Percentiles rank a stretch among this genome's conserved stretches.
Conservation (phyloP, 164 flowering plant genomes). For the Macadamia integrifolia region DNA sequence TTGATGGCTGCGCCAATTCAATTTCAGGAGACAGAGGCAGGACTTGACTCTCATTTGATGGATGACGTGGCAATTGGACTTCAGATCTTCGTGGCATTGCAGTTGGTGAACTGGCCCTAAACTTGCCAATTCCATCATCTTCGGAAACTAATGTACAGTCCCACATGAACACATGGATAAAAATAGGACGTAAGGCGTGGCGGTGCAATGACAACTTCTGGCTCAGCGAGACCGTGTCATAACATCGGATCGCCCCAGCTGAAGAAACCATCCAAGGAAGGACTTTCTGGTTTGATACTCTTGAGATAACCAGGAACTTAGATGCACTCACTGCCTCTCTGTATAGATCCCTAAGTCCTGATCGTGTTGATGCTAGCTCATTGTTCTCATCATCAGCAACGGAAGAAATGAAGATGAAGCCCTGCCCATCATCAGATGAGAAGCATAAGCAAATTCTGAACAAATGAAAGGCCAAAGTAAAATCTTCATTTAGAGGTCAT, state of each 20-base stretch:
- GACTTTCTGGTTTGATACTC: constrained; percentile 75
- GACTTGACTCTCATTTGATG: constrained; percentile 11
- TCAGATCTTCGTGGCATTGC: constrained; percentile 30
- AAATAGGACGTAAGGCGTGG: constrained; percentile 65
- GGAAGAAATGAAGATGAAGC: constrained; percentile 82
- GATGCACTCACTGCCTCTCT: constrained; percentile 53
- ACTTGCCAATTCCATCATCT: constrained; percentile 15
- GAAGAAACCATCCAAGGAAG: constrained; percentile 97
- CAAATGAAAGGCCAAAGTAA: background rate
- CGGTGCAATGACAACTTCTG: constrained; percentile 91
- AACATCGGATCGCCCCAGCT: constrained; percentile 76
- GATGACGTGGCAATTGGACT: constrained; percentile 9
- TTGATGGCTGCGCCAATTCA: background rate
- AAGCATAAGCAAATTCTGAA: background rate
- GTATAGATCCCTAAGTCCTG: constrained; percentile 69
- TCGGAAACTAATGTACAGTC: constrained; percentile 31
- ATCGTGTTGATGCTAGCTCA: constrained; percentile 49
- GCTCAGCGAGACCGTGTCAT: constrained; percentile 87
- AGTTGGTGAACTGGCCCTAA: constrained; percentile 20
- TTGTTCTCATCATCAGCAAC: constrained; percentile 52
- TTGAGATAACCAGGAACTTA: constrained; percentile 58
- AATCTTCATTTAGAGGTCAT: no score
- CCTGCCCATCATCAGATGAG: constrained; percentile 33
- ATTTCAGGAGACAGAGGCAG: background rate
- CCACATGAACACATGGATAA: constrained; percentile 69